Evolutionary conservation across 2,329 filamentous ascomycete species (phyloP).

Genomic region (Diplocarpon mali): DNA sequence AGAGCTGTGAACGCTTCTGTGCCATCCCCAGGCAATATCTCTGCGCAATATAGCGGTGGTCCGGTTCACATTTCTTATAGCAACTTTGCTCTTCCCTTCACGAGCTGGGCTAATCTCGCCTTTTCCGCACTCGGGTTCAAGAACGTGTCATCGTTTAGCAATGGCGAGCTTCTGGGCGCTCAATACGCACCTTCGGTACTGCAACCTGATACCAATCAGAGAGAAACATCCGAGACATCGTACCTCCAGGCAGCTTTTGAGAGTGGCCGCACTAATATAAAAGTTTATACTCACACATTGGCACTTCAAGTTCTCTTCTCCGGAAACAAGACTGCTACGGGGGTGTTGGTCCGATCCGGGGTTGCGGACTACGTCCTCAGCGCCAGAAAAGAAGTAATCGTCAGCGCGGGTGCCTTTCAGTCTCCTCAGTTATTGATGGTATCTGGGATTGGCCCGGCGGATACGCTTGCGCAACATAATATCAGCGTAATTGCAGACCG

Average conservation of each 20-base stretch:
- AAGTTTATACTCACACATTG: conserved; percentile 24
- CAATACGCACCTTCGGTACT: background rate
- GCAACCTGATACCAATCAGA: background rate
- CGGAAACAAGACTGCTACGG: conserved; percentile 29
- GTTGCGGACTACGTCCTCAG: conserved; percentile 19
- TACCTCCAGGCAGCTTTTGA: too few species aligned
- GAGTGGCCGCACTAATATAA: conserved; percentile 22
- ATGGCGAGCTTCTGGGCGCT: background rate
- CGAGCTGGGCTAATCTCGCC: conserved; percentile 11
- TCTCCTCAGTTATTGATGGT: conserved; percentile 38
- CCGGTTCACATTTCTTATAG: too few species aligned
- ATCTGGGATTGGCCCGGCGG: conserved; percentile 28
- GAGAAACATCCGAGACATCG: background rate
- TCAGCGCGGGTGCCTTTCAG: conserved; percentile 37
- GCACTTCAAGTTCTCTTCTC: conserved; percentile 36
- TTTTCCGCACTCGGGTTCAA: background rate
- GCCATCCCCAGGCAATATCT: too few species aligned
- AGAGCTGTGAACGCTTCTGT: too few species aligned
- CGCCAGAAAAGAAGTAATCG: conserved; percentile 24
- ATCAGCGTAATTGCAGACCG: too few species aligned
- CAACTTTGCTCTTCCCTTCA: too few species aligned
- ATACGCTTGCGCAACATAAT: too few species aligned
- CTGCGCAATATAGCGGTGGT: too few species aligned
- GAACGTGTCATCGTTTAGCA: background rate
- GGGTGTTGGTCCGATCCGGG: conserved; percentile 22